Evolutionary conservation across 257 asterid genomes (phyloP), one percentile per base, ranked within the genome.

Genomic region (Leonotis leonurus): DNA sequence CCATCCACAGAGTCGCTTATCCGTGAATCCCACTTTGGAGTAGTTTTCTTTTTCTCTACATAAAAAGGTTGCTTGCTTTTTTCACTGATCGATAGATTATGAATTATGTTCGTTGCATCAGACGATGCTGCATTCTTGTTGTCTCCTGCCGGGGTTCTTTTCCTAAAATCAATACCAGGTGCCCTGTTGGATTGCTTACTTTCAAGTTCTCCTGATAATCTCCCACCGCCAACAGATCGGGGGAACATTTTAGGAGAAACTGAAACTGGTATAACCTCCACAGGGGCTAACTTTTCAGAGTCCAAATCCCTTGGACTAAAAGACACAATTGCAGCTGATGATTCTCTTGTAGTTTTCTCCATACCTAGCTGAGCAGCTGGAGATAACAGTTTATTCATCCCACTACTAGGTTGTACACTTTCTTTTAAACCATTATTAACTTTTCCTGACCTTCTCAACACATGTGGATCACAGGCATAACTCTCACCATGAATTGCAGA

Each of bases 231-330:
- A 54, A 60, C 56, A 72, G 78, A 37, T 49, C 33, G 69, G 48
- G 81, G 81, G 46, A 86, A 73, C 62, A 36, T 70, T 72, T 52
- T 75, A 45, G 95, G 92, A 21, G 95, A 81, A 65, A 70, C 59
- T 50, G 61, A 43, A 72, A 62, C 62, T 51, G 74, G 71, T 78
- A 74, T 78, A 67, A 60, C 70, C 61, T 74, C 88, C 56, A 65
- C 68, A 24, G 65, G 20, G 30, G 57, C 22, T 60, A 73, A 63
- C 60, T 76, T 81, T 46, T 69, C 80, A 39, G 75, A 24, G 33
- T 72, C 80, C 53, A 73, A 39, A 55, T 67, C 80, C 66, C 52
- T 60, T 60, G 76, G 73, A 60, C 78, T 77, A 56, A 64, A 61
- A 32, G 69, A 63, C 49, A 37, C 58, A 60, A 29, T 68, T 45